Conservation (phyloP, 257 asterid species). For the Solanum lycopersicoides region DNA sequence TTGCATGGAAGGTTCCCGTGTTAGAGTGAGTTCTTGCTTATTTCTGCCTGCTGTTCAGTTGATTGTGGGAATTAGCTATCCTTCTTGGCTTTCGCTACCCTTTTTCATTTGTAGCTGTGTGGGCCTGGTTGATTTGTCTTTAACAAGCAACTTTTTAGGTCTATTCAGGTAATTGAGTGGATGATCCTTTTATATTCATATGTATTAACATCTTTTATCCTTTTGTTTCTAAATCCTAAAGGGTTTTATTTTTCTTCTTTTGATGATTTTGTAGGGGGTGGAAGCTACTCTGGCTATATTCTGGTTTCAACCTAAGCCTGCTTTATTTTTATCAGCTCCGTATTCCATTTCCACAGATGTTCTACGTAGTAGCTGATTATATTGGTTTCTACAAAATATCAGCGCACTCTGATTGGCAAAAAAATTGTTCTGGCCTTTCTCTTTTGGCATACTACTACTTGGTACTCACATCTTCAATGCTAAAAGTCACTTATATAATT, state of each 20-base stretch:
- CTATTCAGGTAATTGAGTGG: constrained; percentile 67
- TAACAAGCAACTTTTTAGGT: constrained; percentile 95
- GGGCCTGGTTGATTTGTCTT: constrained; percentile 93
- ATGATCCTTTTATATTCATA: background rate
- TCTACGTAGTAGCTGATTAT: constrained; percentile 34
- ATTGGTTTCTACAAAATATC: constrained; percentile 70
- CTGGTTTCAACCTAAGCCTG: constrained; percentile 67
- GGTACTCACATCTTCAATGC: constrained; percentile 42
- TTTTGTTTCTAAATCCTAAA: constrained; percentile 17
- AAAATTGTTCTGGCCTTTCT: constrained; percentile 66
- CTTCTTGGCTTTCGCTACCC: constrained; percentile 98
- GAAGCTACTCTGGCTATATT: constrained; percentile 86
- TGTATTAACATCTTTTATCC: background rate
- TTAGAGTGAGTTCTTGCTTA: constrained; percentile 88
- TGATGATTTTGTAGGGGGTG: constrained; percentile 64
- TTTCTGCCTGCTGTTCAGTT: constrained; percentile 95
- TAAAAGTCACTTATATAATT: constrained; percentile 8
- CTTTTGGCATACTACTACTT: constrained; percentile 69
- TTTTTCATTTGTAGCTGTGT: constrained; percentile 90
- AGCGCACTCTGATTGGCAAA: constrained; percentile 60
- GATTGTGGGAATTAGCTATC: constrained; percentile 90
- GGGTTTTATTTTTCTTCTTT: constrained; percentile 25
- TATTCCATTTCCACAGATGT: constrained; percentile 42
- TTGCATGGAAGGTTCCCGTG: constrained; percentile 69
- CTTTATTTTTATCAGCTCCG: constrained; percentile 85